Conservation (phyloP, 2,329 filamentous ascomycete genomes). For the Colletotrichum salicis region DNA sequence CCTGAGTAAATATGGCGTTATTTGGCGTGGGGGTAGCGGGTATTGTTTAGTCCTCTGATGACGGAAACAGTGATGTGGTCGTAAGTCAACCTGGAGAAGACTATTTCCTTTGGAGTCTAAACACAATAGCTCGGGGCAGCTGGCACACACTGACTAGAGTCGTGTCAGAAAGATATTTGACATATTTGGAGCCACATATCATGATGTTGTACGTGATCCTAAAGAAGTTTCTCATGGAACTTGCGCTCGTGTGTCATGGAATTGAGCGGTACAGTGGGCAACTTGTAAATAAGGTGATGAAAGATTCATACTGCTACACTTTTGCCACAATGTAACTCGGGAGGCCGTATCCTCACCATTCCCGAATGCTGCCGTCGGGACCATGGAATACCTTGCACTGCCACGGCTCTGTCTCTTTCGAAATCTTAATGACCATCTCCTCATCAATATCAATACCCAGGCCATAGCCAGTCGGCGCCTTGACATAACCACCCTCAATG, state of each 20-base stretch:
- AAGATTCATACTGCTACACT: neutral
- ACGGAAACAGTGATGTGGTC: too few relatives aligned
- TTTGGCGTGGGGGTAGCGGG: neutral
- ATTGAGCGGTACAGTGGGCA: too few relatives aligned
- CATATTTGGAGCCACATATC: too few relatives aligned
- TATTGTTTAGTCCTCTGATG: neutral
- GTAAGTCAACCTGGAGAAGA: too few relatives aligned
- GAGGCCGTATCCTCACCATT: constrained; percentile 60
- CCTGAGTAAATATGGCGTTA: neutral
- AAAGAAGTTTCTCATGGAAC: too few relatives aligned
- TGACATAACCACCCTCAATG: constrained; percentile 66
- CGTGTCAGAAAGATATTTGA: too few relatives aligned
- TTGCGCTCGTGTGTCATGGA: too few relatives aligned
- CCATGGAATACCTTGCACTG: constrained; percentile 66
- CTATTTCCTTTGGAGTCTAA: too few relatives aligned
- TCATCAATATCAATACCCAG: constrained; percentile 74
- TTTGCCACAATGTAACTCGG: neutral
- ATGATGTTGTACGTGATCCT: too few relatives aligned
- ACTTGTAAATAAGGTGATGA: too few relatives aligned
- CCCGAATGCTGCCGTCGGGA: constrained; percentile 66
- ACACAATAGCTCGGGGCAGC: too few relatives aligned
- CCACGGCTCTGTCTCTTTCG: constrained; percentile 63
- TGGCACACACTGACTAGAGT: too few relatives aligned
- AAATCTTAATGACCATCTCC: constrained; percentile 65
- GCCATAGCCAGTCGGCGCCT: constrained; percentile 62